Conservation (phyloP, 345 rosid species). For the Eucalyptus albens region DNA sequence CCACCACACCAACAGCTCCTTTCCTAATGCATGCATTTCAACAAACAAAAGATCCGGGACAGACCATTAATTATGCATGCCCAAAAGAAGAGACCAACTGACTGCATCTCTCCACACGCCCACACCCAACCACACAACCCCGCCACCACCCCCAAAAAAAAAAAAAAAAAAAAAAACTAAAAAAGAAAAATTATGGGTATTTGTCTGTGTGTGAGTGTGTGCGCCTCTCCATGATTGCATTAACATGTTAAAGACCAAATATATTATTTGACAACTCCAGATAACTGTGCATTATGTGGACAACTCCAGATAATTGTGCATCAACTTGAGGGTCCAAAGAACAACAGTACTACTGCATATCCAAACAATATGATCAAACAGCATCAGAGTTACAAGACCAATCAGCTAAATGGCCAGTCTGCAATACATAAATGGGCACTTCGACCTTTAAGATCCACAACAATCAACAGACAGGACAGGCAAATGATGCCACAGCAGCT, state of each 20-base stretch:
- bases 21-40: not conserved
- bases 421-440: not conserved
- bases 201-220: not conserved
- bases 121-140: too few species aligned
- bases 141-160: accelerated
- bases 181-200: not conserved
- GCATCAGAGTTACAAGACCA: not conserved
- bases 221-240: not conserved
- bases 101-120: not conserved
- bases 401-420: not conserved
- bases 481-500: not conserved
- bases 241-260: not conserved
- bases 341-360: not conserved
- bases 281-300: not conserved
- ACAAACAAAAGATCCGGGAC: not conserved
- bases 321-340: not conserved
- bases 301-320: not conserved
- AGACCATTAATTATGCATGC: not conserved
- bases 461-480: not conserved
- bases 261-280: not conserved
- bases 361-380: not conserved
- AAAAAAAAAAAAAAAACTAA: accelerated
- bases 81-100: not conserved
- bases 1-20: not conserved
- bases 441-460: not conserved